Base-by-base conservation (phyloP, 1,139 yeast genomes). In the Pichia sp. region DNA sequence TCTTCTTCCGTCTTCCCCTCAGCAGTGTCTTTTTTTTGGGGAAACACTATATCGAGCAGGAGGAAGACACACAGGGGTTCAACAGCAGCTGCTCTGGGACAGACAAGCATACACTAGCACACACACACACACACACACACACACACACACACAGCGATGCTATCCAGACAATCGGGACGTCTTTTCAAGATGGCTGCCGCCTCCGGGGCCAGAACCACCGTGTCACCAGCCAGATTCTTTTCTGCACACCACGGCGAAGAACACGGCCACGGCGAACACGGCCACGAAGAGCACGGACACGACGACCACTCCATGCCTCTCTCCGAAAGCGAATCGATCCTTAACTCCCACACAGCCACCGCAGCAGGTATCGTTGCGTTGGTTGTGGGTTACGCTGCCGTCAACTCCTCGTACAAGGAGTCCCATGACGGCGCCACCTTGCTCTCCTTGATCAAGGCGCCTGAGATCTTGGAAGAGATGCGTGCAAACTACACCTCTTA, bases 261-360 rank as follows among this genome's bases (percentile, higher is more conserved):
- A 48, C 47, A 20, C 24, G 24, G 46, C n/a, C 51, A 54, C 33
- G 61, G 53, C 29, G 59, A 56, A 24, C 55, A 48, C 36, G 42
- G 31, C 27, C 34, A 20, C n/a, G 50, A 48, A 9, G 61, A 53
- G 7, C 58, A 59, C 16, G 49, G 29, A 17, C 60, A 60, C 47
- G 60, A 56, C 29, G 63, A 62, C 29, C 63, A 61, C 36, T 64
- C 61, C 40, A 55, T 57, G 16, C 63, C 62, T 48, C 49, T 62
- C 10, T 60, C 65, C 3, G 69, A 66, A 46, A 60, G 64, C 16
- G 70, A 66, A 53, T 56, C 65, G 6, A 60, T 69, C n/a, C 27
- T 67, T 51, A 65, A 67, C 56, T 58, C 51, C 30, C 56, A 59
- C 46, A 64, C 70, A 1, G 55, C 64, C n/a, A 58, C 59, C 7